Percentiles rank a stretch among this genome's conserved stretches.
Evolutionary conservation across 2,329 filamentous ascomycete species (phyloP).

Genomic region (Botryotinia convoluta): DNA sequence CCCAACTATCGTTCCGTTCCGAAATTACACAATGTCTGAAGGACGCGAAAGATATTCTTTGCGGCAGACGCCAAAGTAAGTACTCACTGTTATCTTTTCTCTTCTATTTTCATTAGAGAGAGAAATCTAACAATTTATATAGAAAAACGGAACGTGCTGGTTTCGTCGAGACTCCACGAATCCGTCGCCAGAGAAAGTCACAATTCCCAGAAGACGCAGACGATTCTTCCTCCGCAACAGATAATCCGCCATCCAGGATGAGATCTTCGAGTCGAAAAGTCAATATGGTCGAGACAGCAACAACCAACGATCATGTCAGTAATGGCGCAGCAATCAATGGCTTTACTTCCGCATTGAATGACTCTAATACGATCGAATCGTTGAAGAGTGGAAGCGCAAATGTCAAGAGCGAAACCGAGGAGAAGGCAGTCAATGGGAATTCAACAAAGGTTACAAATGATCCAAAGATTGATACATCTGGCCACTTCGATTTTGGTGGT

Average conservation of each 20-base stretch:
- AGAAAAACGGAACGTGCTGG: slow-evolving; percentile 52
- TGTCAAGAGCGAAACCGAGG: slow-evolving; percentile 18
- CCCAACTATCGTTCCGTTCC: slow-evolving; percentile 2
- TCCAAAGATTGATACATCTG: slow-evolving; percentile 61
- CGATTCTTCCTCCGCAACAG: slow-evolving; percentile 39
- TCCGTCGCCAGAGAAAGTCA: slow-evolving; percentile 43
- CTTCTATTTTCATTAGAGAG: neutral
- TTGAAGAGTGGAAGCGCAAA: slow-evolving; percentile 18
- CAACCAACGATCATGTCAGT: slow-evolving; percentile 26
- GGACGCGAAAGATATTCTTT: slow-evolving; percentile 39
- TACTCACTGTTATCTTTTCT: neutral
- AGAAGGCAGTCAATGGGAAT: slow-evolving; percentile 47
- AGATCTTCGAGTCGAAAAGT: slow-evolving; percentile 29
- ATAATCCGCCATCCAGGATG: slow-evolving; percentile 28
- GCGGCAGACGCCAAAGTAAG: slow-evolving; percentile 38
- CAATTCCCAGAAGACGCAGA: slow-evolving; percentile 36
- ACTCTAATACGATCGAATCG: slow-evolving; percentile 17
- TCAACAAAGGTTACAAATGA: slow-evolving; percentile 60
- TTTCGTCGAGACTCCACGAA: slow-evolving; percentile 51
- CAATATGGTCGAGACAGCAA: slow-evolving; percentile 30
- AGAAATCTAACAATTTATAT: slow-evolving; percentile 19
- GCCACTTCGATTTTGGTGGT: slow-evolving; percentile 81
- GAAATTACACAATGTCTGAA: slow-evolving; percentile 34
- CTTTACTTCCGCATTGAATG: slow-evolving; percentile 20
- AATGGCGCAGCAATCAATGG: slow-evolving; percentile 22